Evolutionary conservation across 192 early-diverging fungal species (phyloP), one percentile per base, ranked within the genome.

Genomic region (Gaertneriomyces sp.): DNA sequence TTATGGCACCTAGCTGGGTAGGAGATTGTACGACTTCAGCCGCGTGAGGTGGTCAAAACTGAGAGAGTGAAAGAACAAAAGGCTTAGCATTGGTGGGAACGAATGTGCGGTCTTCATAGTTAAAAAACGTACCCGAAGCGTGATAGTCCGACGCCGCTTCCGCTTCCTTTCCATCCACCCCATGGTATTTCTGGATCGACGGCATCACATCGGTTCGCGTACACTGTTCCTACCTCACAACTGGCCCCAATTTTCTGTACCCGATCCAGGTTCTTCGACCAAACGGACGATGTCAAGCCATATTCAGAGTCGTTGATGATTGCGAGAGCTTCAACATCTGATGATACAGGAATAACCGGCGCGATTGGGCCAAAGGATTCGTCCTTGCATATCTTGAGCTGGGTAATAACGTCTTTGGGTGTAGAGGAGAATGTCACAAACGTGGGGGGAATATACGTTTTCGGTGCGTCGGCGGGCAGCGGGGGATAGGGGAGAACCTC

Each of bases 351-450:
- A 84, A 90, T 87, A 43, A 93, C 85, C 10, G 86, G 87, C 60
- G 91, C 79, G 39, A 91, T 81, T 38, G 91, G 91, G 0, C 91
- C 91, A 83, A 93, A 93, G 9, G 88, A 87, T 47, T 93, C 91
- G 59, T 93, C 89, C 5, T 33, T 33, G 25, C 25, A 33, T 33
- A 33, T 33, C 25, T 33, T 33, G 25, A 33, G 25, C 25, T 33
- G 25, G 25, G 25, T 33, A 33, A 33, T 33, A 33, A 33, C 25
- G 25, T 33, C 25, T 33, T 33, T 33, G 0, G 25, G 25, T 2
- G 25, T 33, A 33, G 25, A 33, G 25, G 25, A 33, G 2, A 33
- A 33, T 33, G 25, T 33, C 25, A 33, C 25, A 33, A 33, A 33
- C 25, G 25, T 33, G 25, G 25, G 25, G 25, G 25, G 25, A 33